Evolutionary conservation across 176 grass and related monocot genomes (phyloP).

Genomic region (Ensete ventricosum): DNA sequence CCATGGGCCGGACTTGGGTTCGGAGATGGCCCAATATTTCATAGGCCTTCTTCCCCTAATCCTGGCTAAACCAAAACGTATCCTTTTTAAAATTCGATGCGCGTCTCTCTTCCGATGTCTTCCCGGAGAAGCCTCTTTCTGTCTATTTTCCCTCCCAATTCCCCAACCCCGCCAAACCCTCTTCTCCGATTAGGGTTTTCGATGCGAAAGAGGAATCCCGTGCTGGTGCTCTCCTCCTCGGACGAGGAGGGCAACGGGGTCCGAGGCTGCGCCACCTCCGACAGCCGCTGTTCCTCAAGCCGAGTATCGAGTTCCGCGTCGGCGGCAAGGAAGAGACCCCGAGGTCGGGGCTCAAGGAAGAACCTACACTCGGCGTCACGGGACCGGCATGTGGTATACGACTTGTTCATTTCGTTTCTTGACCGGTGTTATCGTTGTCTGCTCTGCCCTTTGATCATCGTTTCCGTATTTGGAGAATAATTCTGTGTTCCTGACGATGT

Average conservation of each 20-base stretch:
- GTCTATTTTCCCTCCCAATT: neutral
- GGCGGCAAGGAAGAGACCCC: constrained; percentile 24
- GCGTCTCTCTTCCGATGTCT: neutral
- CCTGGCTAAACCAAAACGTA: no score
- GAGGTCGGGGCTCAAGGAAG: constrained; percentile 14
- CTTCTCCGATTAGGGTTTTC: neutral
- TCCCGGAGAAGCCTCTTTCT: neutral
- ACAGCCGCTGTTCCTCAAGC: constrained; percentile 1
- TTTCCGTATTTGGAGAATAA: neutral
- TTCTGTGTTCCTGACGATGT: neutral
- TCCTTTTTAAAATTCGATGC: no score
- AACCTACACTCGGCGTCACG: constrained; percentile 12
- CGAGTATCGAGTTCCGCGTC: constrained; percentile 4
- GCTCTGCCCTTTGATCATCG: neutral
- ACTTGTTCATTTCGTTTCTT: neutral
- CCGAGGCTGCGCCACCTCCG: neutral
- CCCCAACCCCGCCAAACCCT: neutral
- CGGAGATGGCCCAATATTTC: no score
- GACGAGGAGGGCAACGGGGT: constrained; percentile 18
- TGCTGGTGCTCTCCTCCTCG: constrained; percentile 22
- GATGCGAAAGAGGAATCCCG: constrained; percentile 29
- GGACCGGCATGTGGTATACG: neutral
- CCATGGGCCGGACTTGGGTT: neutral
- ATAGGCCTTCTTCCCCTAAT: no score
- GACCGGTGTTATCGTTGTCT: neutral